Percentiles rank a stretch among this genome's conserved stretches.
These are phyloP conservation scores for Raddia guianensis DNA, from an alignment of 176 grass and related monocot genomes.

Conservation along the genomic window DNA sequence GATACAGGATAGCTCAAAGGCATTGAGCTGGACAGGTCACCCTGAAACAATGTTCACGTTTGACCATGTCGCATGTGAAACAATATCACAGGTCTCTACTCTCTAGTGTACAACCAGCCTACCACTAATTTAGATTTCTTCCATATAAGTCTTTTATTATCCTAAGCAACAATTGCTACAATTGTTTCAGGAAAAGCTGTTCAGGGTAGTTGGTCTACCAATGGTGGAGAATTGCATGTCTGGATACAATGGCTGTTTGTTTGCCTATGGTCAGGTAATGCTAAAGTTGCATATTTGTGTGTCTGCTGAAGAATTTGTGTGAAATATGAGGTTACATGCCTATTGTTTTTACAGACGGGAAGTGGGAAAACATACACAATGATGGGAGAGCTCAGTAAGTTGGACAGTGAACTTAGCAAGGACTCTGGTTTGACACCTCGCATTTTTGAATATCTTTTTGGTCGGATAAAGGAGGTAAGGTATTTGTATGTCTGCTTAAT, in stretches of 20 bases:
- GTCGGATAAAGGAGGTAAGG: conserved; percentile 77
- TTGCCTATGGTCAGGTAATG: conserved; percentile 92
- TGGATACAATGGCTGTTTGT: conserved; percentile 96
- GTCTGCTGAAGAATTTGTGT: background rate
- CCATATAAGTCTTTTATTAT: background rate
- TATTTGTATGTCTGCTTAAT: conserved; percentile 11
- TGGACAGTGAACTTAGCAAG: conserved; percentile 51
- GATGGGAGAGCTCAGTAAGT: conserved; percentile 80
- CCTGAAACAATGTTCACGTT: conserved; percentile 86
- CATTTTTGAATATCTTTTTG: conserved; percentile 84
- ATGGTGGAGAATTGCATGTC: conserved; percentile 99
- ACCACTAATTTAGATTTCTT: conserved; percentile 21
- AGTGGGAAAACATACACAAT: conserved; percentile 96
- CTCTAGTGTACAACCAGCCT: conserved; percentile 21
- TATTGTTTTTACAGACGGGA: conserved; percentile 58
- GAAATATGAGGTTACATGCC: conserved; percentile 12
- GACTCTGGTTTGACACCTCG: conserved; percentile 86
- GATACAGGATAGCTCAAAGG: conserved; percentile 81
- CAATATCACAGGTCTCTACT: conserved; percentile 66
- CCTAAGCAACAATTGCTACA: conserved; percentile 30
- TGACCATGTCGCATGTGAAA: conserved; percentile 87
- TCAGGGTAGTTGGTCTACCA: conserved; percentile 75
- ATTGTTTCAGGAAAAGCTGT: conserved; percentile 71
- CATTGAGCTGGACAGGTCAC: conserved; percentile 76
- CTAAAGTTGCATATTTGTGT: conserved; percentile 7